A percentile compares a stretch with the other conserved stretches of the same genome.
phyloP scores from a whole-genome alignment of 495 filamentous ascomycete species.

The Penicillium malachiteum region DNA sequence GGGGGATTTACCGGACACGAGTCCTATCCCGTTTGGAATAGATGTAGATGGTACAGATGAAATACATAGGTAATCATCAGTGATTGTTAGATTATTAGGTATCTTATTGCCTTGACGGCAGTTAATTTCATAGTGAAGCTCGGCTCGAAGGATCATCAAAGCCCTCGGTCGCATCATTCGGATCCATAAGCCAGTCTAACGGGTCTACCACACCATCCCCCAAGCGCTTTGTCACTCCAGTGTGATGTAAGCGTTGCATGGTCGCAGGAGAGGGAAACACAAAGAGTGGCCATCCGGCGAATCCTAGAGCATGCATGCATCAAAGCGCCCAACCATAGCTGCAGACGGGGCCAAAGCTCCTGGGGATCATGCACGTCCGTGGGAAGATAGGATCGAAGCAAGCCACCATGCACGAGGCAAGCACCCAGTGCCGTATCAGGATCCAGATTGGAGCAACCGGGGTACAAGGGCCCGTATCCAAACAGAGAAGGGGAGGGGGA shows the following conservation, averaged over 20 bases:
- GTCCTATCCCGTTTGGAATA: no score
- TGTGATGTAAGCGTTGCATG: constrained; percentile 21
- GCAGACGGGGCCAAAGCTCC: constrained; percentile 20
- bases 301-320: constrained; percentile 8
- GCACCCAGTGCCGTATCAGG: constrained; percentile 1
- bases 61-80: no score
- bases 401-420: constrained; percentile 20
- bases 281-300: constrained; percentile 7
- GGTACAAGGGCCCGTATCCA: not conserved
- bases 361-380: constrained; percentile 14
- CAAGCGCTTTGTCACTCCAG: constrained; percentile 1
- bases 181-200: constrained; percentile 13
- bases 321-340: constrained; percentile 18
- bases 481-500: not conserved
- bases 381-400: constrained; percentile 14
- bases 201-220: not conserved
- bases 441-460: not conserved
- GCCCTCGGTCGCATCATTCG: constrained; percentile 11
- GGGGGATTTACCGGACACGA: no score
- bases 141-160: constrained; percentile 16
- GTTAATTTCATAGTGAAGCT: not conserved
- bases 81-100: not conserved
- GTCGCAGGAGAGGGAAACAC: constrained; percentile 3
- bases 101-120: not conserved
- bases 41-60: no score